Evolutionary conservation across 495 filamentous ascomycete species (phyloP).

Genomic region (Xylaria sp.): DNA sequence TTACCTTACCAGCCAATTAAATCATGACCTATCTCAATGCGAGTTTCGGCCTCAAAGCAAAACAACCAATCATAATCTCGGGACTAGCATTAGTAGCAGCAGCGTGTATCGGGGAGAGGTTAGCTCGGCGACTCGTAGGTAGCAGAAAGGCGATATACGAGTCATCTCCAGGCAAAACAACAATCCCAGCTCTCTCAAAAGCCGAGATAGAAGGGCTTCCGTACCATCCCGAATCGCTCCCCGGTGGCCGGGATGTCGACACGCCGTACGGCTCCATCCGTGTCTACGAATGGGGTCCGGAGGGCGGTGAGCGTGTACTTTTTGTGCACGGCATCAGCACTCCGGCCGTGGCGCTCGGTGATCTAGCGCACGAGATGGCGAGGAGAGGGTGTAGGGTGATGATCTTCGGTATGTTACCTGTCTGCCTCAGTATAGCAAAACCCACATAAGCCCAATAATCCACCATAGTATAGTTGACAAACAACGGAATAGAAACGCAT

Average conservation of each 20-base stretch:
- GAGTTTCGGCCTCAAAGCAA: background rate
- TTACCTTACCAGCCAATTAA: background rate
- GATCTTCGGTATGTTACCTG: slow-evolving; percentile 64
- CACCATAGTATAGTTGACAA: background rate
- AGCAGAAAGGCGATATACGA: slow-evolving; percentile 6
- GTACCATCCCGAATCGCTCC: slow-evolving; percentile 76
- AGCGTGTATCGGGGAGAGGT: background rate
- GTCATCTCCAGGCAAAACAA: slow-evolving; percentile 42
- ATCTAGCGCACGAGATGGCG: slow-evolving; percentile 66
- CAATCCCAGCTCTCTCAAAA: slow-evolving; percentile 28
- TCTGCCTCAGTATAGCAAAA: background rate
- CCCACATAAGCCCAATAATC: background rate
- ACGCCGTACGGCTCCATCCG: slow-evolving; percentile 74
- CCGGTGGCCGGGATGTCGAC: slow-evolving; percentile 71
- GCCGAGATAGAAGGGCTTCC: slow-evolving; percentile 60
- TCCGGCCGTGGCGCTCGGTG: slow-evolving; percentile 67
- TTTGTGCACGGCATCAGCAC: slow-evolving; percentile 80
- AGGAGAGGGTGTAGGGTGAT: slow-evolving; percentile 73
- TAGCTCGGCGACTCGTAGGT: background rate
- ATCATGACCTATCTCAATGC: background rate
- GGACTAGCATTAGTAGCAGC: slow-evolving; percentile 8
- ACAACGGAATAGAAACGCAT: background rate
- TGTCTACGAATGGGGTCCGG: slow-evolving; percentile 80
- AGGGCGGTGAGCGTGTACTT: slow-evolving; percentile 69
- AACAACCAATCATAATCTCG: background rate